These are phyloP conservation scores for Acidiella bohemica DNA, from an alignment of 495 filamentous ascomycete species.

Conservation along the genomic window DNA sequence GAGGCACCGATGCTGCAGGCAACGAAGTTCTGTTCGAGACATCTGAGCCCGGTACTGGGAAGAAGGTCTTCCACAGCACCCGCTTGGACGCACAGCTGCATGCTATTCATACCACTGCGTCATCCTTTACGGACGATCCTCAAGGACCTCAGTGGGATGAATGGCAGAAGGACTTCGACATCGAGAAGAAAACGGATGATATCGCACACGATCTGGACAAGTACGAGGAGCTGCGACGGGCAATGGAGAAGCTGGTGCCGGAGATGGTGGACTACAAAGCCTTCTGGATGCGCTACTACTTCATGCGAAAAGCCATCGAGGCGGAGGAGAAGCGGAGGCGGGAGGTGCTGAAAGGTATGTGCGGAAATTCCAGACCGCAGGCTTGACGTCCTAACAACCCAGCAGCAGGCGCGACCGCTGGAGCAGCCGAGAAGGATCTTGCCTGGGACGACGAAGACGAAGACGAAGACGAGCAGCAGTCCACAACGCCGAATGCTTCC, in stretches of 20 bases:
- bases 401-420: slow-evolving; percentile 36
- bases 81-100: slow-evolving; percentile 93
- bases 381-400: too few species aligned
- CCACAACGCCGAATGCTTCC: slow-evolving; percentile 20
- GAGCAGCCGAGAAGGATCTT: slow-evolving; percentile 60
- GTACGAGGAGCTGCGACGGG: slow-evolving; percentile 72
- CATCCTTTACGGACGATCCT: slow-evolving; percentile 77
- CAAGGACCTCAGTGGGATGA: slow-evolving; percentile 55
- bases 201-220: slow-evolving; percentile 74
- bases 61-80: slow-evolving; percentile 81
- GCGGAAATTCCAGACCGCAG: too few species aligned
- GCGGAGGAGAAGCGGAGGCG: slow-evolving; percentile 83
- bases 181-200: slow-evolving; percentile 71
- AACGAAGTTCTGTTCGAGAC: slow-evolving; percentile 68
- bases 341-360: slow-evolving; percentile 80
- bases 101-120: slow-evolving; percentile 73
- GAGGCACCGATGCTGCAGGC: slow-evolving; percentile 7
- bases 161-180: slow-evolving; percentile 65
- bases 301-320: slow-evolving; percentile 84
- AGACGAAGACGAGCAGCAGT: slow-evolving; percentile 37
- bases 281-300: slow-evolving; percentile 96
- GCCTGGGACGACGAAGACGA: slow-evolving; percentile 76
- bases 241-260: slow-evolving; percentile 94
- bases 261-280: slow-evolving; percentile 72
- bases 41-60: slow-evolving; percentile 68